phyloP scores from a whole-genome alignment of 352 stramenopile species.

The Globisporangium cederbergense region DNA sequence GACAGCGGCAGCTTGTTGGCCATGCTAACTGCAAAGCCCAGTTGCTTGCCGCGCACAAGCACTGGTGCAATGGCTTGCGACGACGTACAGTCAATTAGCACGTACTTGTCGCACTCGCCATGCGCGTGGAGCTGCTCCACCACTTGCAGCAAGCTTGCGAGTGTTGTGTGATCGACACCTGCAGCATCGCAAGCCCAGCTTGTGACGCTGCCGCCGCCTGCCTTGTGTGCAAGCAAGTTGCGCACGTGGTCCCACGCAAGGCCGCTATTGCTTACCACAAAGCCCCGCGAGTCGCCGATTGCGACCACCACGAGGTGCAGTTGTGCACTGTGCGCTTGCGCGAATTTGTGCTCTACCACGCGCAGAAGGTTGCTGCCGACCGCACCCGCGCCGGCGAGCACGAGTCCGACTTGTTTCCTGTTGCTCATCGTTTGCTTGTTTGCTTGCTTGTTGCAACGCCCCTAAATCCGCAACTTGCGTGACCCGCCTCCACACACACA shows the following conservation, averaged over 20 bases:
- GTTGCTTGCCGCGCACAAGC: slow-evolving; percentile 17
- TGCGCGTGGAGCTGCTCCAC: slow-evolving; percentile 15
- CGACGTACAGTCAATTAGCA: slow-evolving; percentile 32
- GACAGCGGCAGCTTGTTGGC: slow-evolving; percentile 59
- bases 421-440: background rate
- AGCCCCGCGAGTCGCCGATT: slow-evolving; percentile 27
- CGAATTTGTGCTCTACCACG: slow-evolving; percentile 21
- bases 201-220: background rate
- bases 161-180: background rate
- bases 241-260: slow-evolving; percentile 1
- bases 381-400: slow-evolving; percentile 24
- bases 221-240: slow-evolving; percentile 8
- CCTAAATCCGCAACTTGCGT: background rate
- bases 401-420: slow-evolving; percentile 15
- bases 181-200: background rate
- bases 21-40: slow-evolving; percentile 32
- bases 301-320: slow-evolving; percentile 19
- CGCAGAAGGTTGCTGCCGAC: slow-evolving; percentile 23
- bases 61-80: slow-evolving; percentile 17
- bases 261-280: slow-evolving; percentile 1
- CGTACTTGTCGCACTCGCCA: slow-evolving; percentile 13
- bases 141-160: slow-evolving; percentile 3
- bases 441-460: background rate
- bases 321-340: background rate
- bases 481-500: slow-evolving; percentile 6